Evolutionary conservation across 768 basidiomycete species (phyloP), one percentile per base, ranked within the genome.

Genomic region (Kwoniella europaea): DNA sequence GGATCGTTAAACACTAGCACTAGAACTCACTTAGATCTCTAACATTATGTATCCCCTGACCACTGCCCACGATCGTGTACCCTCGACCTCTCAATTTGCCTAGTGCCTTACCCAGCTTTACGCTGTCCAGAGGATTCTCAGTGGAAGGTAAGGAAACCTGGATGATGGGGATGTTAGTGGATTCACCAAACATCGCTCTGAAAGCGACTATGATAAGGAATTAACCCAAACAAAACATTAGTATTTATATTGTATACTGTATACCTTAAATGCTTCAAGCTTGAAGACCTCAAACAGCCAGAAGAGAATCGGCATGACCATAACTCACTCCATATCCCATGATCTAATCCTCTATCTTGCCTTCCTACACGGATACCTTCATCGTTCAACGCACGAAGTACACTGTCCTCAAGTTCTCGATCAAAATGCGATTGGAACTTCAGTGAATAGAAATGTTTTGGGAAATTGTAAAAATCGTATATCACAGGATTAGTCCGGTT

Each of bases 381-480:
- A 9, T 46, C 27, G 13, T 63, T 46, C 35, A 82, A 46, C 0
- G 73, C 76, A 10, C 43, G 27, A 10, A 70, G 41, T 52, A 80
- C 73, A 13, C 16, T 63, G 18, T 43, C 67, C 9, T 60, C 35
- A 20, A 74, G 57, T 20, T 43, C 44, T 0, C 63, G 50, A 10
- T 71, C 56, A 1, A 69, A 73, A 2, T 29, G 29, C 3, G 78
- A 79, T 1, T 35, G 16, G 66, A 82, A 81, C 7, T 61, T 77
- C 54, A 73, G 64, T 9, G 72, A 41, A 68, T 81, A 82, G 55
- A 68, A 81, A 18, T 79, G 74, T 57, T 69, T 67, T 10, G 82
- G 82, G 68, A 82, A 82, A n/a, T 69, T 69, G 46, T 79, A 77
- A 60, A 80, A 82, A 63, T 82, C 82, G 67, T 81, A 81, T 46